A percentile compares a stretch with the other conserved stretches of the same genome.
Evolutionary conservation across 202 grass and related monocot genomes (phyloP).

Genomic region (Brachypodium distachyon): DNA sequence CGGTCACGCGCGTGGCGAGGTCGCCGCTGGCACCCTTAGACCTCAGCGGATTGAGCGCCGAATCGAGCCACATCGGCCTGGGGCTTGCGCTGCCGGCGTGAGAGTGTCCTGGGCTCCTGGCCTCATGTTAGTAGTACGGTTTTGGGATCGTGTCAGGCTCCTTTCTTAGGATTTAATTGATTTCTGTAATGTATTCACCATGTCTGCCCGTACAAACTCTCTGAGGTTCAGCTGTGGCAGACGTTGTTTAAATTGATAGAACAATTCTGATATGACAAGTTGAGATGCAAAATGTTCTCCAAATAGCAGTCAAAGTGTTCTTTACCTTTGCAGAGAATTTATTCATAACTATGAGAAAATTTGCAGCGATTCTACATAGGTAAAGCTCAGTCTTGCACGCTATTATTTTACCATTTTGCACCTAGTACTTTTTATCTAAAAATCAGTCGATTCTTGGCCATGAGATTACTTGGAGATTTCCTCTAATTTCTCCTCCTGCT

Average conservation of each 20-base stretch:
- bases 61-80: slow-evolving; percentile 7
- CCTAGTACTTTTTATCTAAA: too few relatives aligned
- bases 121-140: background rate
- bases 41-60: background rate
- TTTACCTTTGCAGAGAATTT: too few relatives aligned
- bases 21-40: background rate
- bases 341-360: too few relatives aligned
- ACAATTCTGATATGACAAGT: background rate
- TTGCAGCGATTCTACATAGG: too few relatives aligned
- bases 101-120: background rate
- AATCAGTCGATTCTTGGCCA: too few relatives aligned
- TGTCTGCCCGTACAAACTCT: slow-evolving; percentile 12
- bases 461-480: too few relatives aligned
- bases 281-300: background rate
- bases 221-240: background rate
- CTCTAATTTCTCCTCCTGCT: too few relatives aligned
- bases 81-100: slow-evolving; percentile 18
- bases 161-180: background rate
- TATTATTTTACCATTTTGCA: too few relatives aligned
- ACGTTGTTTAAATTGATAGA: background rate
- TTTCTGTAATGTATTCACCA: background rate
- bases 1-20: background rate
- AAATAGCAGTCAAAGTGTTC: too few relatives aligned
- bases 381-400: too few relatives aligned
- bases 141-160: slow-evolving; percentile 2